Evolutionary conservation across 441 rosid species (phyloP), one percentile per base, ranked within the genome.

Genomic region (Theobroma grandiflorum): DNA sequence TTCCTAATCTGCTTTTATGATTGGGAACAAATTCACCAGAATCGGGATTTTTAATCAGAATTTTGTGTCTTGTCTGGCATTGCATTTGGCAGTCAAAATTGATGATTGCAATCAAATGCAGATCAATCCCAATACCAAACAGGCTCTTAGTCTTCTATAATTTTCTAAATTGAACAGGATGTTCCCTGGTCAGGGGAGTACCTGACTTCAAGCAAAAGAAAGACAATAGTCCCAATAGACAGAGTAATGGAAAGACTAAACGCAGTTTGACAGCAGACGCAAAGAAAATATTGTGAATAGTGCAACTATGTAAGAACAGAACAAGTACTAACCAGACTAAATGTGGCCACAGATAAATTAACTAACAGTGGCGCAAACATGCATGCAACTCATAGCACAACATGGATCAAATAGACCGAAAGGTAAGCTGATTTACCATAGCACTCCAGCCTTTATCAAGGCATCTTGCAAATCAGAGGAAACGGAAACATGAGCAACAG

Each of bases 401-500:
- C 22, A 70, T 49, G 40, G 75, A 20, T 53, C 55, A 59, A 74
- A 31, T 26, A 45, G 15, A 75, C 37, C 12, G n/a, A 38, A 62
- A 65, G 14, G 16, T 35, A 66, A 63, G 74, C 35, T 57, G 72
- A 84, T 90, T 87, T 85, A 97, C 99, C 99, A 97, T 78, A 97
- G 86, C 76, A 92, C 99, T 76, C 99, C 99, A 26, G 99, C 98
- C 86, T 80, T 94, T 74, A 95, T 78, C 87, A 97, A 89, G 50
- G 95, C 86, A 86, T 91, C 87, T 86, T 97, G 99, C 89, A 97
- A 91, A 72, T 91, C 90, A 57, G 95, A 81, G 78, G 95, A 94
- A 76, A 95, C 95, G 67, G 99, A 94, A 83, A 97, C 89, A 74
- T 87, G 87, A 74, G 98, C 94, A 74, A 96, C 89, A 65, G 97